A percentile compares a stretch with the other conserved stretches of the same genome.
Conservation (phyloP, 805 yeast species). For the Brettanomyces bruxellensis region DNA sequence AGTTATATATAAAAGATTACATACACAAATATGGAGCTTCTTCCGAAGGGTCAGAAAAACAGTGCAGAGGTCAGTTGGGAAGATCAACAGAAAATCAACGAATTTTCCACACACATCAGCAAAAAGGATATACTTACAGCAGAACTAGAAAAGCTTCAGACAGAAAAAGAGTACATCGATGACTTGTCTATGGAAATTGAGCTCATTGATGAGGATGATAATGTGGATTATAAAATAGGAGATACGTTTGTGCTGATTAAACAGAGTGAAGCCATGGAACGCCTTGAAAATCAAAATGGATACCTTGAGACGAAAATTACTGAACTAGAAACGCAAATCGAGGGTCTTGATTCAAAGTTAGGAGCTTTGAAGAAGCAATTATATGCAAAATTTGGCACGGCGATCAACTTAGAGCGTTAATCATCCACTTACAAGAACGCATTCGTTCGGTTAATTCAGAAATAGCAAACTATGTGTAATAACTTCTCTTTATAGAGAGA, state of each 20-base stretch:
- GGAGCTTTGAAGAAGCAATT: constrained; percentile 57
- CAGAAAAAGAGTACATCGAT: constrained; percentile 81
- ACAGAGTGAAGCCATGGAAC: constrained; percentile 57
- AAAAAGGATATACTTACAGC: constrained; percentile 52
- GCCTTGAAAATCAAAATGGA: constrained; percentile 56
- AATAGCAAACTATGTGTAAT: neutral
- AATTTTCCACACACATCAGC: constrained; percentile 73
- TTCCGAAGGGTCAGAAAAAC: constrained; percentile 49
- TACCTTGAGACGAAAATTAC: constrained; percentile 41
- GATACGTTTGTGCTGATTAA: constrained; percentile 66
- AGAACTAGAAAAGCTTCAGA: constrained; percentile 38
- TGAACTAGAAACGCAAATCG: constrained; percentile 36
- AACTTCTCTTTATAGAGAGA: neutral
- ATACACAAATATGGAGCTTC: constrained; percentile 18
- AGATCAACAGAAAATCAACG: constrained; percentile 85
- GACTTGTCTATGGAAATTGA: constrained; percentile 83
- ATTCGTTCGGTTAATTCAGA: too few relatives aligned
- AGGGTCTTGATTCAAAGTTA: constrained; percentile 45
- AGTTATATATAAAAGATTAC: neutral
- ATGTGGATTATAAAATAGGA: constrained; percentile 71
- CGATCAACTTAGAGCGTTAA: constrained; percentile 72
- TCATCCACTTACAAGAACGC: neutral
- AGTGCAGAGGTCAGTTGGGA: constrained; percentile 62
- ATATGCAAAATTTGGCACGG: constrained; percentile 82
- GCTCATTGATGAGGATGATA: constrained; percentile 68